A percentile compares a stretch with the other conserved stretches of the same genome.
Conservation (phyloP, 768 basidiomycete species). For the Lentinula lateritia region DNA sequence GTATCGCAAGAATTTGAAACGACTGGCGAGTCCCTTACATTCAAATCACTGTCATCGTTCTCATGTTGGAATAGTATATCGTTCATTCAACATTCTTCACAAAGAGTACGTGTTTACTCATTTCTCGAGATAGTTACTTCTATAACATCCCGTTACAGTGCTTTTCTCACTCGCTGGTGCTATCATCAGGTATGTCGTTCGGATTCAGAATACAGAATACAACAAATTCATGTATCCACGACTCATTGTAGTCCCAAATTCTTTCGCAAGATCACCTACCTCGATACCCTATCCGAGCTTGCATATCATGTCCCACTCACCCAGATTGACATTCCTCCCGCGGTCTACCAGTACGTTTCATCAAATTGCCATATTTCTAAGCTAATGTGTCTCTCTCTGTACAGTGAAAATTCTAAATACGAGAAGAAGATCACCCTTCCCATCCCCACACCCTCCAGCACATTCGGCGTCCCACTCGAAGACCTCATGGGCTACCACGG, state of each 20-base stretch:
- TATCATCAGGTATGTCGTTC: constrained; percentile 63
- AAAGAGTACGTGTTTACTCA: constrained; percentile 51
- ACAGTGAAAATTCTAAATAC: constrained; percentile 73
- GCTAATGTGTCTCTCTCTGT: background rate
- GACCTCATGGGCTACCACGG: constrained; percentile 81
- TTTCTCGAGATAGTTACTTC: constrained; percentile 1
- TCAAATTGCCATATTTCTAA: background rate
- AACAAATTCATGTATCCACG: background rate
- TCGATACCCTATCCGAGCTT: constrained; percentile 71
- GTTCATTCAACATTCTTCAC: constrained; percentile 87
- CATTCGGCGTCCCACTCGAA: constrained; percentile 79
- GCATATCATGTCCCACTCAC: constrained; percentile 76
- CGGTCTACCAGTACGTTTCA: constrained; percentile 66
- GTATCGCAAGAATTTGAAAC: constrained; percentile 85
- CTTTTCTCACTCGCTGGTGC: constrained; percentile 84
- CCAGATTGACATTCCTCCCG: constrained; percentile 80
- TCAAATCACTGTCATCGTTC: background rate
- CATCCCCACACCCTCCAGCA: constrained; percentile 48
- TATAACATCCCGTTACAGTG: constrained; percentile 42
- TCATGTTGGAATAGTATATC: constrained; percentile 50
- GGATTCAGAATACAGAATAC: background rate
- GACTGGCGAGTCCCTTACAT: constrained; percentile 45
- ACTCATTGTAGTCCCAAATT: constrained; percentile 69
- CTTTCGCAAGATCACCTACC: constrained; percentile 78
- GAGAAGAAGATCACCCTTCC: constrained; percentile 70